phyloP scores from a whole-genome alignment of 2,329 filamentous ascomycete genomes.

The Neospermospora avenae region DNA sequence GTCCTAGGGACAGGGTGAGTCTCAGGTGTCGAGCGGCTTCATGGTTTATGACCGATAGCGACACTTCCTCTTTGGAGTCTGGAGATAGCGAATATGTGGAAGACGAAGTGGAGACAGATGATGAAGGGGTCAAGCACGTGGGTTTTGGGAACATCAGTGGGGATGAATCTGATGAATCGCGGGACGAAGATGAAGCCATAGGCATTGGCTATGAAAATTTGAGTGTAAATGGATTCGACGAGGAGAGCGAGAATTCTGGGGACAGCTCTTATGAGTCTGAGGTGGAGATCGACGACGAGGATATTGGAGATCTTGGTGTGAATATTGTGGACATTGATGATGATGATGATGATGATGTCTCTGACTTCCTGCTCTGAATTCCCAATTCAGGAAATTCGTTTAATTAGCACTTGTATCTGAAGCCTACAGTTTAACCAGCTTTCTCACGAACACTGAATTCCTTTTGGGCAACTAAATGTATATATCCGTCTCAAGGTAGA shows the following conservation, averaged over 20 bases:
- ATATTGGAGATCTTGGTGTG: not conserved
- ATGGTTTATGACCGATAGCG: not conserved
- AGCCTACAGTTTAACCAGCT: not conserved
- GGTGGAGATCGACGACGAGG: not conserved
- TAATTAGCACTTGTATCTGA: not conserved
- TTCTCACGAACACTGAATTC: not conserved
- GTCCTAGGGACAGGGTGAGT: not conserved
- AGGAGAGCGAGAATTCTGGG: not conserved
- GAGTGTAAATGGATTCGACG: not conserved
- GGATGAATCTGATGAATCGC: not conserved
- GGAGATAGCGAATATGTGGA: not conserved
- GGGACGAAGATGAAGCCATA: not conserved
- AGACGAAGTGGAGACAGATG: not conserved
- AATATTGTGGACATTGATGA: not conserved
- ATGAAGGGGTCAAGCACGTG: not conserved
- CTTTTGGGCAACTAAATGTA: not conserved
- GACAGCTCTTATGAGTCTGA: not conserved
- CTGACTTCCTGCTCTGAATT: conserved; percentile 1
- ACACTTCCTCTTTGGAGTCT: not conserved
- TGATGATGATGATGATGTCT: not conserved
- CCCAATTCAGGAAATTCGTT: not conserved
- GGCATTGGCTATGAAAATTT: not conserved
- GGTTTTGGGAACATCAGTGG: not conserved
- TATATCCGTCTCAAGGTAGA: not conserved
- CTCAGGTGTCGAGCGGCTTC: not conserved